A percentile compares a stretch with the other conserved stretches of the same genome.
phyloP scores from a whole-genome alignment of 495 filamentous ascomycete genomes.

The Penicillium odoratum region DNA sequence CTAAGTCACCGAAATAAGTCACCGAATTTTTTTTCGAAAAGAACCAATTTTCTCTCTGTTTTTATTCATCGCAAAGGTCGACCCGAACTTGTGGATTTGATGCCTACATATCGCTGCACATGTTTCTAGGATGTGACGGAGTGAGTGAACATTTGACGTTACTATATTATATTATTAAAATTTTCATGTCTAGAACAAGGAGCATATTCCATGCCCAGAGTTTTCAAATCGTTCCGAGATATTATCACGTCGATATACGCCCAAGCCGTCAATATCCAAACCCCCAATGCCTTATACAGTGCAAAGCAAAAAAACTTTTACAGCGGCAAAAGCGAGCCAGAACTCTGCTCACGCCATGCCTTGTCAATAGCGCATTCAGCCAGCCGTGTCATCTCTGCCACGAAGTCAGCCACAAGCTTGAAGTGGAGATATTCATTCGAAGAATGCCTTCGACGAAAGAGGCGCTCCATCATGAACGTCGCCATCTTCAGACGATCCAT shows the following conservation, averaged over 20 bases:
- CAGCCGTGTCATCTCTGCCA: constrained; percentile 45
- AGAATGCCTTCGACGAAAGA: constrained; percentile 40
- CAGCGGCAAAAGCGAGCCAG: constrained; percentile 4
- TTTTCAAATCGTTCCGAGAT: too few species aligned
- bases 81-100: too few species aligned
- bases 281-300: background rate
- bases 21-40: too few species aligned
- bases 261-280: background rate
- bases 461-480: constrained; percentile 41
- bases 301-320: constrained; percentile 2
- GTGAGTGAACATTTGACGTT: too few species aligned
- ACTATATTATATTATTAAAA: too few species aligned
- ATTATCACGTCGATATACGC: background rate
- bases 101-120: too few species aligned
- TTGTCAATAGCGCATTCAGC: constrained; percentile 46
- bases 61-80: too few species aligned
- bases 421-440: constrained; percentile 46
- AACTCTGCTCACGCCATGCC: constrained; percentile 39
- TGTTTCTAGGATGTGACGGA: too few species aligned
- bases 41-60: too few species aligned
- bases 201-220: too few species aligned
- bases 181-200: too few species aligned
- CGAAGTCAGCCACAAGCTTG: constrained; percentile 49
- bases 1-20: too few species aligned
- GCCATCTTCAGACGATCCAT: constrained; percentile 41